Evolutionary conservation across 495 filamentous ascomycete genomes (phyloP), one percentile per base, ranked within the genome.

Genomic region (Chaetomidium leptoderma): DNA sequence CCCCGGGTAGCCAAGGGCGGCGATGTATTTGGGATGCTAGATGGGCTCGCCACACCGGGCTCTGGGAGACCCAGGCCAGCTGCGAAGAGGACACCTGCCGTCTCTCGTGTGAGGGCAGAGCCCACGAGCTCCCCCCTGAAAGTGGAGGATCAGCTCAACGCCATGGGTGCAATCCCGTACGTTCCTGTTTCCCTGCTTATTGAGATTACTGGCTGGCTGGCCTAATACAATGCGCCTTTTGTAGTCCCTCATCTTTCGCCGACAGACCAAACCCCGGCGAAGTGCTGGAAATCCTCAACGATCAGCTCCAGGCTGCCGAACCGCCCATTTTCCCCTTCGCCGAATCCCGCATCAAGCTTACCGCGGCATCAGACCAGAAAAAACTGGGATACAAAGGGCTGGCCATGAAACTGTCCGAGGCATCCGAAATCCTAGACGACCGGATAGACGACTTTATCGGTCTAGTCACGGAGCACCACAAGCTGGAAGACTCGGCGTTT

Each of bases 371-470:
- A 3, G 93, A 98, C 63, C 76, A 88, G 50, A 91, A 89, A 66
- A 97, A 95, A 66, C 87, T 96, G 51, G 83, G 82, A 9, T 98
- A 96, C 70, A 91, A 91, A 63, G 86, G 90, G 0, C 87, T 97
- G 75, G 88, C 90, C 29, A 95, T 96, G 90, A 95, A 93, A 61
- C 79, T 92, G 13, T 90, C 90, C 5, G 92, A 96, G 64, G 85
- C 90, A 2, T 92, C 91, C 3, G 92, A 96, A 71, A 88, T 96
- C 51, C 78, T 95, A 6, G 93, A 98, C 67, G 92, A 96, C 68
- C 83, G 92, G 42, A 96, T 98, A 70, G 93, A 98, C 55, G 90
- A 89, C 30, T 96, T 97, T 61, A 77, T 81, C 60, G 66, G 68
- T 4, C 67, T 89, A 3, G 79, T 95, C n/a, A 83, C 88, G 74